Conservation (phyloP, 495 filamentous ascomycete genomes). For the Venustampulla echinocandica region DNA sequence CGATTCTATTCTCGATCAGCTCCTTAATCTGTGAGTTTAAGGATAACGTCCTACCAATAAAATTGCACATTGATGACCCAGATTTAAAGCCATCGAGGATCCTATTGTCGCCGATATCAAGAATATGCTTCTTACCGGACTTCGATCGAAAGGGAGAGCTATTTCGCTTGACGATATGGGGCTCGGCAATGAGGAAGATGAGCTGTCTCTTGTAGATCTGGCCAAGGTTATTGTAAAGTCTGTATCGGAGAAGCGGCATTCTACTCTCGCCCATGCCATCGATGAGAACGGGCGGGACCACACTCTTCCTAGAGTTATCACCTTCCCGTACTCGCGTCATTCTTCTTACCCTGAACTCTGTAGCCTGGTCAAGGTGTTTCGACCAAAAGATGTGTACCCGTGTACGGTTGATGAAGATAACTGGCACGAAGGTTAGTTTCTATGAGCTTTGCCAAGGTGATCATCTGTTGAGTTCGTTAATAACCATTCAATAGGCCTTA, state of each 20-base stretch:
- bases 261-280: not conserved
- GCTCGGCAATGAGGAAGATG: conserved; percentile 30
- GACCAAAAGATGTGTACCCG: conserved; percentile 70
- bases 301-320: conserved; percentile 35
- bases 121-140: conserved; percentile 20
- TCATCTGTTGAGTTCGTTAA: not conserved
- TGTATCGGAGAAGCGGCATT: conserved; percentile 3
- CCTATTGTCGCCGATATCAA: conserved; percentile 23
- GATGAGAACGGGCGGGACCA: not conserved
- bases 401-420: conserved; percentile 61
- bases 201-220: conserved; percentile 37
- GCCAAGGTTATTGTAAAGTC: conserved; percentile 26
- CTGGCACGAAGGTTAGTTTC: conserved; percentile 48
- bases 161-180: conserved; percentile 37
- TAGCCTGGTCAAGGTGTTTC: conserved; percentile 56
- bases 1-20: conserved; percentile 30
- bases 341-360: conserved; percentile 79
- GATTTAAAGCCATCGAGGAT: conserved; percentile 17
- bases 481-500: conserved; percentile 31
- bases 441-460: not conserved
- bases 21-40: conserved; percentile 44
- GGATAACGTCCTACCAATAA: conserved; percentile 16
- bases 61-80: not conserved
- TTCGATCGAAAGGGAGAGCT: conserved; percentile 8
- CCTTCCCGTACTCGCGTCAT: conserved; percentile 84